Evolutionary conservation across 805 yeast genomes (phyloP), one percentile per base, ranked within the genome.

Genomic region (Candida fluviatilis): DNA sequence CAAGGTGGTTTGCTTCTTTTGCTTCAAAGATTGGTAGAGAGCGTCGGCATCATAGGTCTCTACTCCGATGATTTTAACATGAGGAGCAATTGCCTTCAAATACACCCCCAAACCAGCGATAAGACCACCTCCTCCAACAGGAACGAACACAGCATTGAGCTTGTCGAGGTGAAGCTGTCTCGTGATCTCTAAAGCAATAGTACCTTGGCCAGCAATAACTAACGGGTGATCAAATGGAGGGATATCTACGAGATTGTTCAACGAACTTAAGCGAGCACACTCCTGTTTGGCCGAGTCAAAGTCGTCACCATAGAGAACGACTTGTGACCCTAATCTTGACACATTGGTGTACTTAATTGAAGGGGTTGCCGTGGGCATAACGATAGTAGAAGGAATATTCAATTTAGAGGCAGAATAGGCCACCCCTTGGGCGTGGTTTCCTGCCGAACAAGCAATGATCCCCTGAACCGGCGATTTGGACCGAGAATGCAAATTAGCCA

Each of bases 181-280:
- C 39, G 93, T 66, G 18, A 93, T 67, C 63, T 93, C 99, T 77
- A 90, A 76, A 3, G 95, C 99, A 45, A 91, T 82, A 18, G 99
- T 93, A 42, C 98, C 99, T 63, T 93, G 99, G 17, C 99, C 99
- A 6, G 99, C 99, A 63, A 93, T 88, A 47, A 93, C 96, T 50
- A 82, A 87, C 2, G 99, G 99, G 55, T 93, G 97, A 56, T 93
- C 95, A 58, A 93, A 93, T 1, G 99, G 99, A n/a, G 99, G 99
- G 32, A 93, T 85, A 51, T 88, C 84, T 4, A 93, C 84, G 52
- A 87, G 69, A 11, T 87, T 89, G 42, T 87, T 75, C 53, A 81
- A 79, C 21, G 66, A 64, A 18, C 84, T 66, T 38, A 93, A 65
- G 40, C 95, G 69, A 2, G 73, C 71, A 64, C 99, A 93, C 60